Base-by-base conservation (phyloP, 164 flowering plant genomes). In the Chimonanthus praecox region DNA sequence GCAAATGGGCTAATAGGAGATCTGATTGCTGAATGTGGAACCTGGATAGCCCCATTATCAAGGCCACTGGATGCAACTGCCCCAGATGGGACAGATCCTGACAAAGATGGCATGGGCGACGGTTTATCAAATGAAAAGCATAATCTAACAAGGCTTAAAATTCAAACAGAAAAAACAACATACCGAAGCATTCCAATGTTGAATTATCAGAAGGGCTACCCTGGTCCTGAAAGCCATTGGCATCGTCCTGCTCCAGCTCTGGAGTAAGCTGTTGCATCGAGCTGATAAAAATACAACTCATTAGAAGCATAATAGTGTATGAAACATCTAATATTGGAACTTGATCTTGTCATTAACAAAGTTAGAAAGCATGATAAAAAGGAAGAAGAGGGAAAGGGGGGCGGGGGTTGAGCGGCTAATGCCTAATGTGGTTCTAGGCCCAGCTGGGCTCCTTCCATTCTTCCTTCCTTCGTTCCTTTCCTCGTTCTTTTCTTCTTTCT, bases 221-320 rank as follows among this genome's bases (percentile, higher is more conserved):
- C 47, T 43, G 83, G 69, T 68, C 79, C 47, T 3, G 69, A 74
- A 58, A 78, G 49, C 76, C 49, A 83, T 67, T 76, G 47, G 75
- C 49, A 72, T 84, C 88, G 64, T 81, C 90, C 74, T 80, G 84
- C 61, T 84, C 89, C 78, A 81, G 78, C 74, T 85, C 92, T 33
- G 76, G 73, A 75, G 80, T 67, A 62, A 84, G 70, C 60, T 82
- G 85, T 77, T 80, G 87, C 79, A 81, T 67, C 66, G 77, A 80
- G 71, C 92, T 90, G 88, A 71, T 62, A 71, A 69, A 62, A 64
- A 5, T 33, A 66, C 46, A 43, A 66, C 9, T 44, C 47, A 44
- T 66, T 48, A 66, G 68, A 13, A 66, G 7, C 33, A 33, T 33
- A 33, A 33, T 33, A 33, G 33, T 33, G 33, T 33, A 33, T 33